These are phyloP conservation scores for Pseudogymnoascus sp. DNA, from an alignment of 2,329 filamentous ascomycete genomes.

Conservation along the genomic window DNA sequence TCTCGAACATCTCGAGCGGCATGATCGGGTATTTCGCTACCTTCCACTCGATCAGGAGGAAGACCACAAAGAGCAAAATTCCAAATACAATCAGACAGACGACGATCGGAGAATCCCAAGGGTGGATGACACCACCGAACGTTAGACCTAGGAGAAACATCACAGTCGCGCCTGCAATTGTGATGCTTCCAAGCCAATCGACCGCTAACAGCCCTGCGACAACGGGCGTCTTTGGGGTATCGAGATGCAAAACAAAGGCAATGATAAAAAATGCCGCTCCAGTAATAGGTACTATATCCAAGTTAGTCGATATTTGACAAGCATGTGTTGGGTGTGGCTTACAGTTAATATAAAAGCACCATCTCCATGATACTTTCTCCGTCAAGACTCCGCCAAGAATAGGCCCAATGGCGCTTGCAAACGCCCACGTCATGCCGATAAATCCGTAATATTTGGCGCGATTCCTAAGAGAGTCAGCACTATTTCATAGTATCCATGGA, in stretches of 20 bases:
- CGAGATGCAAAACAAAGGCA: conserved; percentile 57
- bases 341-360: conserved; percentile 38
- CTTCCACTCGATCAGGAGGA: conserved; percentile 66
- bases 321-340: neutral
- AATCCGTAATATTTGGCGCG: conserved; percentile 52
- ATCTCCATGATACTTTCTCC: conserved; percentile 51
- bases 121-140: conserved; percentile 68
- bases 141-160: conserved; percentile 84
- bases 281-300: conserved; percentile 41
- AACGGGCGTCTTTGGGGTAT: conserved; percentile 58
- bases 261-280: conserved; percentile 42
- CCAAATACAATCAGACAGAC: conserved; percentile 51
- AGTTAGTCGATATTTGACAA: conserved; percentile 38
- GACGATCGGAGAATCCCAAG: conserved; percentile 39
- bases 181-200: conserved; percentile 53
- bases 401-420: conserved; percentile 59
- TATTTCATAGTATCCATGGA: conserved; percentile 10
- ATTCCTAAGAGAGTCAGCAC: conserved; percentile 18
- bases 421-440: conserved; percentile 59
- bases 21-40: conserved; percentile 72
- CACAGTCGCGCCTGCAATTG: conserved; percentile 63
- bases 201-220: conserved; percentile 53
- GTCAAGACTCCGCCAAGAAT: conserved; percentile 61
- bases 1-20: conserved; percentile 63
- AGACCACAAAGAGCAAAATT: conserved; percentile 49